Evolutionary conservation across 768 basidiomycete genomes (phyloP), one percentile per base, ranked within the genome.

Genomic region (Suillus sp.): DNA sequence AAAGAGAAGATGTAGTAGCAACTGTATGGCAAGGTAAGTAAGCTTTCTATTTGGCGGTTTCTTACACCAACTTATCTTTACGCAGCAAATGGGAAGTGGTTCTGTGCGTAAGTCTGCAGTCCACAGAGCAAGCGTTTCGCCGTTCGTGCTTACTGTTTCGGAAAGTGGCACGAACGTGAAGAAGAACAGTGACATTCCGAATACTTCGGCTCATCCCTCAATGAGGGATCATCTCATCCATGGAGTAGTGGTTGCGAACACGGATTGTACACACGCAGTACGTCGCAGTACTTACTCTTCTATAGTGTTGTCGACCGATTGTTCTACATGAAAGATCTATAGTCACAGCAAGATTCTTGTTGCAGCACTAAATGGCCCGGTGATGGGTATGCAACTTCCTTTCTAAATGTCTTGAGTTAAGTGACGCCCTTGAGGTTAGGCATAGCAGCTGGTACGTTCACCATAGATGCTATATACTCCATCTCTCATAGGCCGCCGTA

Each of bases 311-410:
- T 16, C 56, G 34, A 48, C 38, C n/a, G 37, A 9, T 20, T 25
- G 10, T 45, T 60, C 62, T 22, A 14, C 40, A 11, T 48, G 62
- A 13, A 45, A 91, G 89, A 74, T 91, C n/a, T 87, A 86, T 66
- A 81, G 82, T 0, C 90, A 92, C 68, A 80, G 79, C 61, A 92
- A 92, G 71, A 77, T 91, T 18, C 78, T 91, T 20, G 84, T 91
- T 14, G 89, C 88, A 14, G 89, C 87, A 1, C 66, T 91, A 25
- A 90, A 92, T 65, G 90, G 90, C 0, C 90, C 90, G 20, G 90
- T 88, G 5, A 85, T 92, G 83, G 90, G 89, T 88, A 71, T 25
- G 79, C 61, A 50, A 5, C 56, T 57, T 57, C 25, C 27, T 40
- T 57, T 40, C 25, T 40, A 11, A n/a, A 11, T 40, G 38, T 57